Conservation (phyloP, 2,329 filamentous ascomycete species). For the Dactylellina cionopaga region DNA sequence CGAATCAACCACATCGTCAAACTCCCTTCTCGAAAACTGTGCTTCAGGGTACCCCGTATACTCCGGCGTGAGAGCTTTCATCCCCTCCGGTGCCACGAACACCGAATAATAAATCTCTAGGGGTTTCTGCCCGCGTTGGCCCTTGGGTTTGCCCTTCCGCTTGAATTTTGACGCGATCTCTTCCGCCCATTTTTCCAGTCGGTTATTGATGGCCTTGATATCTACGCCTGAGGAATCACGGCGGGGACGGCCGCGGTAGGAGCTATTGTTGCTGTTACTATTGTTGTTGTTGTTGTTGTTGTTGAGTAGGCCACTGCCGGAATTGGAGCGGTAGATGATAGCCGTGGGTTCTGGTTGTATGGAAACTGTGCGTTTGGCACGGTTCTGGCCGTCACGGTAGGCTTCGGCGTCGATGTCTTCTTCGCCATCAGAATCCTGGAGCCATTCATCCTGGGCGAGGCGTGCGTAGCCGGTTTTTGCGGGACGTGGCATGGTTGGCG, state of each 20-base stretch:
- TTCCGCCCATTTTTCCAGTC: conserved; percentile 94
- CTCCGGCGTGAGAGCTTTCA: conserved; percentile 73
- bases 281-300: conserved; percentile 61
- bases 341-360: conserved; percentile 62
- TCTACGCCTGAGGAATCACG: conserved; percentile 89
- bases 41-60: conserved; percentile 68
- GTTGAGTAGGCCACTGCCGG: no score
- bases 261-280: conserved; percentile 60
- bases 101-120: conserved; percentile 97
- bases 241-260: conserved; percentile 65
- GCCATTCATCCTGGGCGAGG: conserved; percentile 81
- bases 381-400: conserved; percentile 58
- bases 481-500: conserved; percentile 74
- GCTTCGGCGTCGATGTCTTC: conserved; percentile 64
- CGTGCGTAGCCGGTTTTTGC: conserved; percentile 85
- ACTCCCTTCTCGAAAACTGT: conserved; percentile 79
- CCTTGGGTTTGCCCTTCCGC: conserved; percentile 54
- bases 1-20: conserved; percentile 87
- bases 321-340: conserved; percentile 59
- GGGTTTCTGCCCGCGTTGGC: conserved; percentile 72
- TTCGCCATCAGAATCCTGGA: conserved; percentile 77
- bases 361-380: conserved; percentile 66
- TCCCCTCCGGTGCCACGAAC: conserved; percentile 91
- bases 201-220: conserved; percentile 96
- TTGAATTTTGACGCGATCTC: conserved; percentile 98